Base-by-base conservation (phyloP, 371 early-diverging fungal genomes). In the Rhizopus delemar region DNA sequence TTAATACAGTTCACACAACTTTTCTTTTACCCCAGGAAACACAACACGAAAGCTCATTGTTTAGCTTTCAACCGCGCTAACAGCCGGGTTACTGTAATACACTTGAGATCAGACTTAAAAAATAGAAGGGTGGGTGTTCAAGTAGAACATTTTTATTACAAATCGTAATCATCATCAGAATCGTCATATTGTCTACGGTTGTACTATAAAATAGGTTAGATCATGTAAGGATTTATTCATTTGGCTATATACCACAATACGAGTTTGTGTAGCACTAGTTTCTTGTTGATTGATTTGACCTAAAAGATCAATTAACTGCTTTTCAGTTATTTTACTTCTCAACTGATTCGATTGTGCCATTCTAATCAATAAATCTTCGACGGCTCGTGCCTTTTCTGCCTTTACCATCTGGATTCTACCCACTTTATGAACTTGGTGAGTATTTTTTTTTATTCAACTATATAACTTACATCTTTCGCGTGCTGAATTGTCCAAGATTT, bases 391-490 rank as follows among this genome's bases (percentile, higher is more conserved):
- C 71, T 93, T 92, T 13, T 91, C 93, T 3, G 87, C 84, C 70
- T 95, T 95, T 9, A 97, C 95, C 68, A 95, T 90, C 16, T 89
- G 84, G 59, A 96, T 95, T 36, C 95, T 86, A 4, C 90, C 87
- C 71, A 96, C 91, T 90, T 59, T 34, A 45, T 35, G 11, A 3
- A 22, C 2, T 22, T 22, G 22, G 22, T 22, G 22, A 22, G 2
- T 22, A 22, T 22, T 22, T 22, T 22, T 22, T 22, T 2, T 31
- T n/a, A 41, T 7, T 31, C 28, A 46, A 32, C 15, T 9, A 22
- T 34, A 15, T 55, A 36, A 33, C 82, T 72, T 81, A 89, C 91
- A 81, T 58, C 97, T 85, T 62, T 94, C 92, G 46, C 95, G 85
- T 32, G 96, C 96, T 36, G 85, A 85, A 63, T 84, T 88, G 48